Percentiles rank a stretch among this genome's conserved stretches.
Evolutionary conservation across 495 filamentous ascomycete genomes (phyloP).

Genomic region (Hypoxylon perforatum): DNA sequence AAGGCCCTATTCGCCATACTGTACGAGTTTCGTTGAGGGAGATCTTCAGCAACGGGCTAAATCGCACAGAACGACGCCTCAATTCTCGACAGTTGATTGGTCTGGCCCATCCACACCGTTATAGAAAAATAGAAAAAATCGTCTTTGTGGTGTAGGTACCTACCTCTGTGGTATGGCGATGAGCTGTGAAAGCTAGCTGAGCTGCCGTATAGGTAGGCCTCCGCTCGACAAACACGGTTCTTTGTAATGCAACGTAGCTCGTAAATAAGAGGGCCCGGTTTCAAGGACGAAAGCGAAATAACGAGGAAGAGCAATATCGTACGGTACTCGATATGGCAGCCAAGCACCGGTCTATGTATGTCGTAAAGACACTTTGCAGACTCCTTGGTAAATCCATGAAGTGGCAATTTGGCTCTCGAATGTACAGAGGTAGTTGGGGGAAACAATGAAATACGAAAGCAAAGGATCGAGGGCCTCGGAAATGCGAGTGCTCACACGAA

Average conservation of each 20-base stretch:
- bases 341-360: slow-evolving; percentile 14
- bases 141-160: slow-evolving; percentile 30
- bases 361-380: background rate
- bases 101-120: slow-evolving; percentile 28
- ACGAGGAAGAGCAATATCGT: background rate
- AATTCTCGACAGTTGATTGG: slow-evolving; percentile 35
- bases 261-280: slow-evolving; percentile 11
- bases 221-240: slow-evolving; percentile 8
- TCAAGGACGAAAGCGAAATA: slow-evolving; percentile 20
- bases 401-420: background rate
- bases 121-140: slow-evolving; percentile 15
- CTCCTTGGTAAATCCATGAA: background rate
- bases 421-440: background rate
- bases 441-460: slow-evolving; percentile 3
- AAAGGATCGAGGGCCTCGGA: slow-evolving; percentile 1
- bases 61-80: slow-evolving; percentile 28
- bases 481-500: slow-evolving; percentile 16
- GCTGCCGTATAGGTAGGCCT: slow-evolving; percentile 4
- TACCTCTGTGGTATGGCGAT: slow-evolving; percentile 1
- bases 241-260: slow-evolving; percentile 17
- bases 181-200: slow-evolving; percentile 4
- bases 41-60: slow-evolving; percentile 37
- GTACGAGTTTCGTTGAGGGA: slow-evolving; percentile 26
- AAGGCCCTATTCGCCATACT: slow-evolving; percentile 37
- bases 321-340: slow-evolving; percentile 7